Base-by-base conservation (phyloP, 1,284 basidiomycete species). In the Thelephora terrestris region DNA sequence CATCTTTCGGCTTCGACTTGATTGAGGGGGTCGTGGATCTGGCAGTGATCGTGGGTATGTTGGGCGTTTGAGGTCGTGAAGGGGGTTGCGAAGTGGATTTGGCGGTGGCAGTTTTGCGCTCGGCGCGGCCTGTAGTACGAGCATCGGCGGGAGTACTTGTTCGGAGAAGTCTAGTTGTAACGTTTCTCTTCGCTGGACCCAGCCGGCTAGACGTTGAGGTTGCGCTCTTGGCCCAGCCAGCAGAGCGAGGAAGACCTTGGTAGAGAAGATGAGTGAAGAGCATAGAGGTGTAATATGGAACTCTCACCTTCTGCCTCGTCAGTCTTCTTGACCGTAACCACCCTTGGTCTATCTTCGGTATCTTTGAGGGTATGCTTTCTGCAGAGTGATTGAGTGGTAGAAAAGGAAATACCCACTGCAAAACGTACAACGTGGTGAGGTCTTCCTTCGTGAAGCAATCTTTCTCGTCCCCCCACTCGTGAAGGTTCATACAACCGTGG, bases 381-480 rank as follows among this genome's bases (percentile, higher is more conserved):
- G 53, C 10, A 48, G 32, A 47, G 27, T 29, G 52, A 52, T 53
- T 42, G 17, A 42, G 39, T 20, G 55, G 63, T 27, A 63, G 55
- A 29, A 36, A 17, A 46, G 44, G 54, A 45, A 9, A 34, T 43
- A 37, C 42, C 10, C 45, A 29, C 17, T 14, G 18, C 38, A 50
- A 51, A 45, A 77, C 86, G 46, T 62, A 91, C 87, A 94, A 65
- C 2, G 88, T 92, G 29, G 90, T 85, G 49, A 94, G 71, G 64
- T 96, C 90, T 62, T 94, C 90, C 67, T 92, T 92, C 7, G 85
- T 93, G 62, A 93, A 97, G 57, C 89, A 93, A 65, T 99, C 96
- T 50, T 91, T 91, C 64, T 99, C 95, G 58, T 98, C 96, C 18
- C 94, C 95, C 82, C 93, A 95, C 64, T 99, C 96, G 64, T 99